phyloP scores from a whole-genome alignment of 441 rosid genomes.

The Arabidopsis lyrata region DNA sequence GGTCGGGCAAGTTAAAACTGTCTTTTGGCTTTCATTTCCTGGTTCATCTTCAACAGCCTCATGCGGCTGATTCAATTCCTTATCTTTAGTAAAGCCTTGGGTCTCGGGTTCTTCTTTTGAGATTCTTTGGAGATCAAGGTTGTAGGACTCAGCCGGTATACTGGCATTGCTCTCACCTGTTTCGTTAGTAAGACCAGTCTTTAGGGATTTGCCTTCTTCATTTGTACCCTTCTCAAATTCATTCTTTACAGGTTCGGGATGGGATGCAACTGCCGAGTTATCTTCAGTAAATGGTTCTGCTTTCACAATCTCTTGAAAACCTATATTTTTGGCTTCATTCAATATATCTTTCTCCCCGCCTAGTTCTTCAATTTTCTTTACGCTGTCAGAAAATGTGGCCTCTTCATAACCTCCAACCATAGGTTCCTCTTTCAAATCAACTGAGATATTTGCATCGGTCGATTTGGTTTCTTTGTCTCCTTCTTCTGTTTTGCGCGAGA shows the following conservation, averaged over 20 bases:
- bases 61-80: constrained; percentile 11
- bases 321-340: constrained; percentile 39
- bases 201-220: constrained; percentile 36
- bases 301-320: constrained; percentile 39
- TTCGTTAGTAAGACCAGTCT: constrained; percentile 23
- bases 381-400: constrained; percentile 7
- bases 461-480: constrained; percentile 42
- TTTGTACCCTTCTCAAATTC: constrained; percentile 42
- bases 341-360: constrained; percentile 39
- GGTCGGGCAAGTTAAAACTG: neutral
- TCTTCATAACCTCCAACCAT: constrained; percentile 37
- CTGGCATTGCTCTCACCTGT: constrained; percentile 18
- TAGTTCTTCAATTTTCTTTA: constrained; percentile 40
- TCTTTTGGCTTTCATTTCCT: constrained; percentile 16
- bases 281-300: constrained; percentile 48
- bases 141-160: neutral
- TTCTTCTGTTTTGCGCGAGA: constrained; percentile 58
- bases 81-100: constrained; percentile 5
- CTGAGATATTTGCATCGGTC: constrained; percentile 16
- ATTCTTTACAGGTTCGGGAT: constrained; percentile 47
- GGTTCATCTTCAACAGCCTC: constrained; percentile 14
- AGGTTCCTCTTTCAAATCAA: constrained; percentile 49
- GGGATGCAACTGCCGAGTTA: constrained; percentile 19
- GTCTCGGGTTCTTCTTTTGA: constrained; percentile 39
- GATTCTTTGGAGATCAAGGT: neutral